phyloP scores from a whole-genome alignment of 768 basidiomycete genomes.

The Suillus clintonianus region DNA sequence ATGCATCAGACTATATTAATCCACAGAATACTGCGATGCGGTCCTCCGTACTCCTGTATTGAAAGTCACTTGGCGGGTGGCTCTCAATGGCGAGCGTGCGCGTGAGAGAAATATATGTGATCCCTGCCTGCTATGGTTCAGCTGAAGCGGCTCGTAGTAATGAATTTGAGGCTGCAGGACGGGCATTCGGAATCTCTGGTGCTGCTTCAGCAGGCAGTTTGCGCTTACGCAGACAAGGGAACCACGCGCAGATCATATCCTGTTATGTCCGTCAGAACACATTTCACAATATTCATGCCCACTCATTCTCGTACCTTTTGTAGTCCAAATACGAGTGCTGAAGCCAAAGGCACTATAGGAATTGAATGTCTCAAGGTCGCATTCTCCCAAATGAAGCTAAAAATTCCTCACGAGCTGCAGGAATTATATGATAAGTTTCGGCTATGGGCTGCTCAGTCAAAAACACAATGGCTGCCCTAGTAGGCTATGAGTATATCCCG shows the following conservation, averaged over 20 bases:
- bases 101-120: background rate
- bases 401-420: conserved; percentile 46
- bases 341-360: conserved; percentile 49
- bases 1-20: background rate
- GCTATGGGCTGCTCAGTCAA: conserved; percentile 27
- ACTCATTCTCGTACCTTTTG: conserved; percentile 41
- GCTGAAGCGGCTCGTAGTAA: background rate
- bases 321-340: conserved; percentile 49
- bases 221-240: conserved; percentile 6
- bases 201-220: conserved; percentile 12
- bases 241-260: conserved; percentile 43
- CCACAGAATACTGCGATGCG: background rate
- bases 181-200: conserved; percentile 25
- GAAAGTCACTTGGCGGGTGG: background rate
- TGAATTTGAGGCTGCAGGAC: conserved; percentile 7
- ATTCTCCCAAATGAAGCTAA: background rate
- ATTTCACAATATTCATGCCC: too few relatives aligned
- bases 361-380: conserved; percentile 6
- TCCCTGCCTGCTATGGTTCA: background rate
- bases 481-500: conserved; percentile 3
- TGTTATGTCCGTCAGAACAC: conserved; percentile 18
- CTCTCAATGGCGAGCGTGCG: background rate
- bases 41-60: background rate
- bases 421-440: conserved; percentile 46
- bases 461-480: conserved; percentile 41